Base-by-base conservation (phyloP, 1,284 basidiomycete species). In the Bjerkandera adusta region DNA sequence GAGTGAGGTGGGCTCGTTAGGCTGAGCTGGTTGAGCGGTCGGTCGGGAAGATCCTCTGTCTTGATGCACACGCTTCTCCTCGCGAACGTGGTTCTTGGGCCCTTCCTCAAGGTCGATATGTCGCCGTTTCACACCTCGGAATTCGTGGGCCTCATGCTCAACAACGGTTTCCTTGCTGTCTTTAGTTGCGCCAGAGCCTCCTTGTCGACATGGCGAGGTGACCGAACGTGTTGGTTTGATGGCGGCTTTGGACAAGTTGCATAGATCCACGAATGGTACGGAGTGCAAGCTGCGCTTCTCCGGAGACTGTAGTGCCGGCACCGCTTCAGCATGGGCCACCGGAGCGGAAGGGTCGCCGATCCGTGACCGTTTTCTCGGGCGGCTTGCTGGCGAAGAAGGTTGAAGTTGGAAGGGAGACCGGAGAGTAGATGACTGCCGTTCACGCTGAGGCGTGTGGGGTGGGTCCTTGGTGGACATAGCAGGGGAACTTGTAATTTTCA, bases 381-480 rank as follows among this genome's bases (percentile, higher is more conserved):
- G 45, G 11, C 33, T 27, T 11, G 35, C 42, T 4, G 45, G 32
- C 3, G 38, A 33, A 5, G 45, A 39, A 2, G 45, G 42, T 4
- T 24, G 45, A 7, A 47, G 32, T 25, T 47, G 45, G 25, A 47
- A 42, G 2, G 45, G 45, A 12, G 38, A 42, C 7, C 29, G 24
- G 8, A 47, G 43, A 11, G 38, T 16, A n/a, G n/a, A 8, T 8
- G 37, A 18, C 24, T 47, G 21, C 11, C 18, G 15, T 11, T 6
- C 3, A 15, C 12, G 16, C 15, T 21, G 27, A 7, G 39, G 39
- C 8, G 39, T 42, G 8, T 29, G 20, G 2, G 38, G 38, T 11
- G 12, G 5, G n/a, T 18, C 7, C 11, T n/a, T 10, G 16, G 3
- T 18, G 30, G 30, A 2, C 13, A 22, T 24, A 15, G 22, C 13